Percentiles rank a stretch among this genome's conserved stretches.
Evolutionary conservation across 495 filamentous ascomycete genomes (phyloP).

Genomic region (Rostrohypoxylon terebratum): DNA sequence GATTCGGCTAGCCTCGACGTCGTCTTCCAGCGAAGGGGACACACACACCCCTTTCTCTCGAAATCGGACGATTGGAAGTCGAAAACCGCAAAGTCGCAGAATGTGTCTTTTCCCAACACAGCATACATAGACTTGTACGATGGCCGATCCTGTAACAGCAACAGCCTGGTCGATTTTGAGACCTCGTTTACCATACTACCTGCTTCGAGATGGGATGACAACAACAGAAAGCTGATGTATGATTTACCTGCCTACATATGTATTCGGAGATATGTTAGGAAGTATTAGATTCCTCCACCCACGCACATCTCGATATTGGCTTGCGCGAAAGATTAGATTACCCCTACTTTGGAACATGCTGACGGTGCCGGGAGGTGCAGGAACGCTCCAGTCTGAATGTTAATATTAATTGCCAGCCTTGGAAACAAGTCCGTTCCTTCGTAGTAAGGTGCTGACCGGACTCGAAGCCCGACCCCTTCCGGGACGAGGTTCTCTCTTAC

Average conservation of each 20-base stretch:
- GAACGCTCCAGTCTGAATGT: conserved; percentile 17
- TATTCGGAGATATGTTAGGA: conserved; percentile 30
- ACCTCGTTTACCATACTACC: conserved; percentile 17
- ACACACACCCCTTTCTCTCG: background rate
- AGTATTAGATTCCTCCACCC: conserved; percentile 29
- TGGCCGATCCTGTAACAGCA: conserved; percentile 33
- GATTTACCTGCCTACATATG: background rate
- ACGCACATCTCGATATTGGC: conserved; percentile 33
- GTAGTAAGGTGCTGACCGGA: conserved; percentile 33
- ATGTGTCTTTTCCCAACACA: conserved; percentile 19
- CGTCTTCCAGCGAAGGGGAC: background rate
- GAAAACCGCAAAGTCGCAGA: background rate
- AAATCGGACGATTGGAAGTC: conserved; percentile 22
- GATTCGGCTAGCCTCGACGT: conserved; percentile 35
- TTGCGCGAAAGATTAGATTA: conserved; percentile 34
- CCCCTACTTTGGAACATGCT: conserved; percentile 32
- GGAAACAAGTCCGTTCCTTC: conserved; percentile 35
- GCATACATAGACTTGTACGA: conserved; percentile 25
- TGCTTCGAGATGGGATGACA: background rate
- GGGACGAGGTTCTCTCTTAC: conserved; percentile 14
- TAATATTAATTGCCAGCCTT: conserved; percentile 29
- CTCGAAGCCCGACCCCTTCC: conserved; percentile 33
- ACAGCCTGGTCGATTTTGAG: conserved; percentile 23
- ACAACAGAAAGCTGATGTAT: background rate
- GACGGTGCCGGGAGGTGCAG: conserved; percentile 21